Evolutionary conservation across 1,284 basidiomycete species (phyloP).

Genomic region (Cryptococcus wingfieldii): DNA sequence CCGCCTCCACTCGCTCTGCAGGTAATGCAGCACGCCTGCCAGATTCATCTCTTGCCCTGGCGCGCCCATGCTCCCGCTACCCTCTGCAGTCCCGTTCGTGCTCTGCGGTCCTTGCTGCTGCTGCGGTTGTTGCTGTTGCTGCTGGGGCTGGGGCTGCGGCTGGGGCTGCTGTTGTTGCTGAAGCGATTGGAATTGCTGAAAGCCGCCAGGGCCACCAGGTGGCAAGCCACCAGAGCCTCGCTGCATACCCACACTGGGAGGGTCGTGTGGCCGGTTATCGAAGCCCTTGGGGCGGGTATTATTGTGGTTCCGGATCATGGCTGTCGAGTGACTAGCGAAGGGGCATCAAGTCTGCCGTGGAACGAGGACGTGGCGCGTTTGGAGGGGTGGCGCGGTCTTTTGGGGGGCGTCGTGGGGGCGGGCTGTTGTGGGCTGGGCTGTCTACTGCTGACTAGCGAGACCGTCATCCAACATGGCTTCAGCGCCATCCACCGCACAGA

Average conservation of each 20-base stretch:
- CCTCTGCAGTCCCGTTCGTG: constrained; percentile 22
- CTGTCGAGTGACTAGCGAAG: no score
- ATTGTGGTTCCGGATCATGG: neutral
- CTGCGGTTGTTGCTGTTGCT: constrained; percentile 17
- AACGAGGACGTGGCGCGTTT: no score
- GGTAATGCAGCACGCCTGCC: constrained; percentile 90
- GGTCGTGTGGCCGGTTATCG: neutral
- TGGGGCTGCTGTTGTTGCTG: constrained; percentile 20
- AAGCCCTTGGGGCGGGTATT: neutral
- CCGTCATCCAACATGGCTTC: neutral
- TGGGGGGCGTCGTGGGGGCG: neutral
- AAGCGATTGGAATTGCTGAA: constrained; percentile 15
- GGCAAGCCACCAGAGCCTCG: no score
- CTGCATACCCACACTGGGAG: neutral
- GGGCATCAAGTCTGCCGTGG: no score
- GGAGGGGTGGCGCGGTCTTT: no score
- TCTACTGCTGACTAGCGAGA: neutral
- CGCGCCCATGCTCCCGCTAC: constrained; percentile 22
- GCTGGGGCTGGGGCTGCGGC: constrained; percentile 10
- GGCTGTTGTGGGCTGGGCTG: neutral
- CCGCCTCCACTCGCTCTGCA: constrained; percentile 95
- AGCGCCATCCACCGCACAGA: no score
- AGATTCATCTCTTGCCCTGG: constrained; percentile 69
- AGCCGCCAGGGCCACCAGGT: neutral
- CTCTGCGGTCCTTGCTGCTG: constrained; percentile 6